These are phyloP conservation scores for Barnettozyma pratensis DNA, from an alignment of 805 yeast species.

Conservation along the genomic window DNA sequence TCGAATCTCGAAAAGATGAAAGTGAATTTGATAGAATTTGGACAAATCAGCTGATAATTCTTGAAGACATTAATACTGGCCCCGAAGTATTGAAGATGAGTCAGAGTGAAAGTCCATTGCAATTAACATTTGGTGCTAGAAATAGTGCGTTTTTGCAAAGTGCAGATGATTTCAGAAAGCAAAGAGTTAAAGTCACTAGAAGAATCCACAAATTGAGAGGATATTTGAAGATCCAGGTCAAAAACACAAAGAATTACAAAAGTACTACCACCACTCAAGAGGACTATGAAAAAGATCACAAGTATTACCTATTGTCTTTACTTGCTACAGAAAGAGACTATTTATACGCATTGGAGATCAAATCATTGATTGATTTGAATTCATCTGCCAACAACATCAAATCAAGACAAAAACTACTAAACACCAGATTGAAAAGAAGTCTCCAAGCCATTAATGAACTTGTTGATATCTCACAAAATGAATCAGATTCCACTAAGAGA, in stretches of 20 bases:
- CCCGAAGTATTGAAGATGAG: background rate
- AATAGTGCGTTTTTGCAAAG: slow-evolving; percentile 58
- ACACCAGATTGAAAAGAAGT: slow-evolving; percentile 67
- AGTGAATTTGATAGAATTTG: background rate
- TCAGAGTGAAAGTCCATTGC: slow-evolving; percentile 22
- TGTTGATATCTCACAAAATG: slow-evolving; percentile 33
- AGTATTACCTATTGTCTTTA: slow-evolving; percentile 55
- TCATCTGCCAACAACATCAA: slow-evolving; percentile 29
- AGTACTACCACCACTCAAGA: slow-evolving; percentile 43
- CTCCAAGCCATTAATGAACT: slow-evolving; percentile 39
- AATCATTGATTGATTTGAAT: slow-evolving; percentile 48
- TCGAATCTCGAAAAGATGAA: background rate
- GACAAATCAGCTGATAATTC: background rate
- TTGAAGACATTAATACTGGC: too few relatives aligned
- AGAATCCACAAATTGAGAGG: slow-evolving; percentile 61
- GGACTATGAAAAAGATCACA: slow-evolving; percentile 45
- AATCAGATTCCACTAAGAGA: slow-evolving; percentile 29
- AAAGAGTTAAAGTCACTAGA: slow-evolving; percentile 58
- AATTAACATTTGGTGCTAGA: slow-evolving; percentile 45
- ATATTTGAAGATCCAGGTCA: slow-evolving; percentile 54
- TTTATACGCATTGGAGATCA: slow-evolving; percentile 61
- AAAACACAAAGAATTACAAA: slow-evolving; percentile 60
- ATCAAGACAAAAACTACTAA: slow-evolving; percentile 43
- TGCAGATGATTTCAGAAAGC: slow-evolving; percentile 63
- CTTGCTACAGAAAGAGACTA: slow-evolving; percentile 74